Evolutionary conservation across 1,284 basidiomycete species (phyloP).

Genomic region (Puccinia polysora): DNA sequence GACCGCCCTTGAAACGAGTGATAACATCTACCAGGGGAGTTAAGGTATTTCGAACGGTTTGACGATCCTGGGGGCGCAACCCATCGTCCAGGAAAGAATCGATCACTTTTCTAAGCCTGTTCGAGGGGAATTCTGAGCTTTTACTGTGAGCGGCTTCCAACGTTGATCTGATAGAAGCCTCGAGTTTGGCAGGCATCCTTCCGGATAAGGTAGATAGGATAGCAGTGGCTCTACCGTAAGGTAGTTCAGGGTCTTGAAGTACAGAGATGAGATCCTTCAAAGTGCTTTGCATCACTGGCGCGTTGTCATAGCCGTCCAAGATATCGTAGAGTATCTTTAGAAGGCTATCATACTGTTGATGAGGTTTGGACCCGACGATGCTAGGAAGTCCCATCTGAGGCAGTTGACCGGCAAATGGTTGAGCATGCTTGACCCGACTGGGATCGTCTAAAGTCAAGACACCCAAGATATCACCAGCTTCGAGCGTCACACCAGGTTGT

Average conservation of each 20-base stretch:
- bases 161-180: conserved; percentile 73
- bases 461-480: conserved; percentile 96
- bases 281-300: conserved; percentile 73
- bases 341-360: conserved; percentile 77
- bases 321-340: conserved; percentile 81
- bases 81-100: conserved; percentile 79
- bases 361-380: conserved; percentile 81
- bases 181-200: conserved; percentile 85
- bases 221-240: conserved; percentile 77
- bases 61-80: conserved; percentile 70
- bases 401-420: conserved; percentile 91
- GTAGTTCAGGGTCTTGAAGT: conserved; percentile 76
- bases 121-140: conserved; percentile 76
- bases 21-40: conserved; percentile 69
- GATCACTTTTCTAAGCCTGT: conserved; percentile 69
- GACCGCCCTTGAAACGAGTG: conserved; percentile 73
- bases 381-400: conserved; percentile 78
- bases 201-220: conserved; percentile 86
- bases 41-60: conserved; percentile 71
- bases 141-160: conserved; percentile 73
- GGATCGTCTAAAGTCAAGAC: conserved; percentile 96
- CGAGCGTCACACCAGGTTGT: conserved; percentile 91
- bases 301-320: conserved; percentile 90
- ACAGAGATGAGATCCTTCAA: conserved; percentile 75
- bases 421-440: conserved; percentile 92